Base-by-base conservation (phyloP, 139 green algal genomes). In the Nannochloris sp. region DNA sequence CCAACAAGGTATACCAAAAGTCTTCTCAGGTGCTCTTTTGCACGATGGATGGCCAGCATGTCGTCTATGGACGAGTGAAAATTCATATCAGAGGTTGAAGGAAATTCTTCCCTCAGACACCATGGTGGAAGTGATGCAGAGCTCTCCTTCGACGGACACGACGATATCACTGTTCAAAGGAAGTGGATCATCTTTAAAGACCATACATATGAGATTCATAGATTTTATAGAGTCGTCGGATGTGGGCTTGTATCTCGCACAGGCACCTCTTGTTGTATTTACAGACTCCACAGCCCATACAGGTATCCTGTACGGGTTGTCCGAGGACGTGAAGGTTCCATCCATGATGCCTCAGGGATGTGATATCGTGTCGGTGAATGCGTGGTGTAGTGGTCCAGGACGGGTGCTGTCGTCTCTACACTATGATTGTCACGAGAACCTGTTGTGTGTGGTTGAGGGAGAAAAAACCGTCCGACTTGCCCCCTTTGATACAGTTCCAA, bases 391-490 rank as follows among this genome's bases (percentile, higher is more conserved):
- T 23, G n/a, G n/a, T 1, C 17, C 17, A 53, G 6, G n/a, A 11
- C 5, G 46, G 8, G n/a, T 23, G 46, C 16, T 23, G 46, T 53
- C 46, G 8, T 53, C 46, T n/a, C 16, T 85, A 10, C 89, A 95
- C 72, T 90, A 91, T 55, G 89, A 96, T 71, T 83, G 77, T 13
- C 85, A 91, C 66, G 57, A 83, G 11, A 94, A 95, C 69, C 69
- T 95, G 46, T 71, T 94, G 17, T 83, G 64, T 33, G 66, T 92
- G 43, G 75, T 84, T 2, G 26, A 43, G 1, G 89, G 84, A 50
- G 16, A 14, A 62, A 95, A 95, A 73, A 26, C 6, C 1, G 74
- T 95, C 20, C 70, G 28, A 6, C 67, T 94, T 45, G 78, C 62
- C 48, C 46, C 67, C 2, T 81, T 85, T 12, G n/a, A 20, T 53